These are phyloP conservation scores for Septoria linicola DNA, from an alignment of 2,329 filamentous ascomycete genomes.

Conservation along the genomic window DNA sequence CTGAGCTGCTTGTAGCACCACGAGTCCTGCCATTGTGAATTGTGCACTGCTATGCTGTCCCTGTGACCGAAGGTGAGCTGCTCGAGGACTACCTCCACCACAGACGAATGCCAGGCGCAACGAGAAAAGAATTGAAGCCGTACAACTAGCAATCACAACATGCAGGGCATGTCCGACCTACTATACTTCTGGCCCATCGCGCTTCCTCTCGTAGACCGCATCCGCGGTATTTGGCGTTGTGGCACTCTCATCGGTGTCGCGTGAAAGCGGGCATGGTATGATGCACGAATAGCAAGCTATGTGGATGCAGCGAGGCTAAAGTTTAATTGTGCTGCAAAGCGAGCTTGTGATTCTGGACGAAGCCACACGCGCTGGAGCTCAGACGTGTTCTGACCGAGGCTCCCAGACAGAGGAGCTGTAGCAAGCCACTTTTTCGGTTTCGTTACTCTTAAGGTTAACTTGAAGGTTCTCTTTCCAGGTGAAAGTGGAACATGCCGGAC, in stretches of 20 bases:
- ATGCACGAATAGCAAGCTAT: conserved; percentile 7
- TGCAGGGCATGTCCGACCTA: conserved; percentile 3
- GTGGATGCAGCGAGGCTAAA: conserved; percentile 7
- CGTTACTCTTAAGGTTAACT: conserved; percentile 6
- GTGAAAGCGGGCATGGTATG: conserved; percentile 11
- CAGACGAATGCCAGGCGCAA: no score
- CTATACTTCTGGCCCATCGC: not conserved
- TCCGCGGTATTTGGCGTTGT: conserved; percentile 13
- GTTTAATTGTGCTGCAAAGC: conserved; percentile 1
- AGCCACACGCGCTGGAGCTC: conserved; percentile 7
- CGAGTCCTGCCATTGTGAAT: conserved; percentile 14
- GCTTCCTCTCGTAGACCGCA: conserved; percentile 3
- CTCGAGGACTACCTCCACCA: no score
- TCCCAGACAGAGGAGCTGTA: conserved; percentile 1
- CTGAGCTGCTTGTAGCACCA: conserved; percentile 16
- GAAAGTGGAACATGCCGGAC: conserved; percentile 2
- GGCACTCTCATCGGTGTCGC: conserved; percentile 1
- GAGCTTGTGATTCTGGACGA: conserved; percentile 8
- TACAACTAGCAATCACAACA: not conserved
- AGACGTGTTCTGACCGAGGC: conserved; percentile 7
- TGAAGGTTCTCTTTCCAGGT: not conserved
- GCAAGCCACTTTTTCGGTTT: conserved; percentile 3
- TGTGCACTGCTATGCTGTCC: not conserved
- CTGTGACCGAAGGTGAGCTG: no score
- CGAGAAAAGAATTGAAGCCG: no score